phyloP scores from a whole-genome alignment of 2,329 filamentous ascomycete genomes.

The Colletotrichum camelliae region DNA sequence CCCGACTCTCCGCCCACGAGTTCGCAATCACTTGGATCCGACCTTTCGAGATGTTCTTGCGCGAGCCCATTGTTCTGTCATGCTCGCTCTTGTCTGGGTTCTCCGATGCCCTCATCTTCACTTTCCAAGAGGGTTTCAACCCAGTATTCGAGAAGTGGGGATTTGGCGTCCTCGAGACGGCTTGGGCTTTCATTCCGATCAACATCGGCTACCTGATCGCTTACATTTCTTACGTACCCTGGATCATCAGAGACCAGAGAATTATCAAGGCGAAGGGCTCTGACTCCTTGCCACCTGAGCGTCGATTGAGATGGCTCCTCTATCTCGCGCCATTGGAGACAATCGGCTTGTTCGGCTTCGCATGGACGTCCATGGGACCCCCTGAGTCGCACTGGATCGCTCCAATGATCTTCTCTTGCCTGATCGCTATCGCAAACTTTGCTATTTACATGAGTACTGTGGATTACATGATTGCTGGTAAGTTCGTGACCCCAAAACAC shows the following conservation, averaged over 20 bases:
- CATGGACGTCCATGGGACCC: slow-evolving; percentile 62
- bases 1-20: slow-evolving; percentile 45
- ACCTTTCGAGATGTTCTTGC: slow-evolving; percentile 68
- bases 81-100: slow-evolving; percentile 68
- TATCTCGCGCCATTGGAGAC: slow-evolving; percentile 64
- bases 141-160: slow-evolving; percentile 65
- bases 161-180: slow-evolving; percentile 46
- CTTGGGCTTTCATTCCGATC: slow-evolving; percentile 29
- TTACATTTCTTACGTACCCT: slow-evolving; percentile 60
- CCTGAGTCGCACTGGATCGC: slow-evolving; percentile 64
- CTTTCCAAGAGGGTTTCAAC: slow-evolving; percentile 67
- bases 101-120: slow-evolving; percentile 70
- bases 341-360: slow-evolving; percentile 67
- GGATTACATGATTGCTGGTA: slow-evolving; percentile 65
- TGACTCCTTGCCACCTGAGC: slow-evolving; percentile 50
- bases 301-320: slow-evolving; percentile 64
- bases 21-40: slow-evolving; percentile 58
- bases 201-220: slow-evolving; percentile 61
- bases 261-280: slow-evolving; percentile 49
- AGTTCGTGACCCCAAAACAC: not conserved
- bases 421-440: slow-evolving; percentile 69
- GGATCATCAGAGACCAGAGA: slow-evolving; percentile 43
- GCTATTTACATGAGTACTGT: slow-evolving; percentile 71
- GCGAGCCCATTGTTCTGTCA: slow-evolving; percentile 67
- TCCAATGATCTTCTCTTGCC: slow-evolving; percentile 62